Conservation (phyloP, 1,284 basidiomycete genomes). For the Athelia sp. region DNA sequence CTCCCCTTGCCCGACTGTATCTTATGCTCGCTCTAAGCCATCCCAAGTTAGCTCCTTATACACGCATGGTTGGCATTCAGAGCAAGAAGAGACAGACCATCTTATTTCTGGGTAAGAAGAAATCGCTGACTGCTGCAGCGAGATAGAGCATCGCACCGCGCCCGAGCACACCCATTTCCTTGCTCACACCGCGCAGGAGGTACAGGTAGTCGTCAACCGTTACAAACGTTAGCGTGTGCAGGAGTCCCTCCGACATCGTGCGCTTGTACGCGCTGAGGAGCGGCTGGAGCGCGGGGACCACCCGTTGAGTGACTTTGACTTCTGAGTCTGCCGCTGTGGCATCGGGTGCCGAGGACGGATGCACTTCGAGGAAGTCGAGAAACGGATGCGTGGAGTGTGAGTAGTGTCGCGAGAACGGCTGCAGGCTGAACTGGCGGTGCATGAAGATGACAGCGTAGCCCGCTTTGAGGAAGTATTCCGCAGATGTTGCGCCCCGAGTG, state of each 20-base stretch:
- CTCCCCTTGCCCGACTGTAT: conserved; percentile 96
- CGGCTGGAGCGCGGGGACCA: conserved; percentile 63
- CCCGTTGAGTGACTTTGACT: conserved; percentile 64
- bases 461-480: conserved; percentile 92
- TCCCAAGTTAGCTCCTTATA: no score
- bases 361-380: conserved; percentile 89
- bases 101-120: conserved; percentile 89
- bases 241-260: conserved; percentile 66
- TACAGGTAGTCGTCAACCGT: conserved; percentile 97
- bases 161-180: conserved; percentile 64
- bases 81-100: conserved; percentile 55
- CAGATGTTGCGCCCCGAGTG: conserved; percentile 94
- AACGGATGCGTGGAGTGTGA: conserved; percentile 98
- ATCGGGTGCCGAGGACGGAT: conserved; percentile 23
- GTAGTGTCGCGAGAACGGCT: conserved; percentile 96
- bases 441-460: conserved; percentile 99
- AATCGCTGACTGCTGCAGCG: conserved; percentile 96
- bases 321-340: conserved; percentile 24
- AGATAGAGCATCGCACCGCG: conserved; percentile 89
- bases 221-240: conserved; percentile 88
- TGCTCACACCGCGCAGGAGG: conserved; percentile 79
- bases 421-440: conserved; percentile 94
- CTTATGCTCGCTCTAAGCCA: conserved; percentile 86
- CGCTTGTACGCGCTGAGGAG: conserved; percentile 82
- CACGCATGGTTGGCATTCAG: not conserved